Conservation (phyloP, 2,329 filamentous ascomycete species). For the Alternaria ventricosa region DNA sequence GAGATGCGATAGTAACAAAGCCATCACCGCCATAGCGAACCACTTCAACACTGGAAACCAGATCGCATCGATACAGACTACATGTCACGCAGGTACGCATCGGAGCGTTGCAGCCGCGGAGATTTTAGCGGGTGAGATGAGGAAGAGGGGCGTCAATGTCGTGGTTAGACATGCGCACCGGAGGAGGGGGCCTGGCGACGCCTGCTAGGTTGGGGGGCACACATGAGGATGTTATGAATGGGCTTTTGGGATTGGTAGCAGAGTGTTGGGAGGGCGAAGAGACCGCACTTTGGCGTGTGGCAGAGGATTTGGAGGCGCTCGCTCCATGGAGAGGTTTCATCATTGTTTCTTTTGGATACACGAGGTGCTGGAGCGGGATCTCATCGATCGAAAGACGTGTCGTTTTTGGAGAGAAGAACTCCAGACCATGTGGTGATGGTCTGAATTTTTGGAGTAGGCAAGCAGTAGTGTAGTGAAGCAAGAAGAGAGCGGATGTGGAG, state of each 20-base stretch:
- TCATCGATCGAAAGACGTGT: background rate
- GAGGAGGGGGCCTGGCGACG: constrained; percentile 9
- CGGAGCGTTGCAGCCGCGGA: constrained; percentile 28
- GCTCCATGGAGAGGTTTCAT: fast-evolving
- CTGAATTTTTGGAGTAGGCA: background rate
- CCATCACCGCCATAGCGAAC: background rate
- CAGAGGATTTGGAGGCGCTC: background rate
- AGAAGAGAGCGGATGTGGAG: background rate
- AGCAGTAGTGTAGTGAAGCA: background rate
- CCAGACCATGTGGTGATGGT: background rate
- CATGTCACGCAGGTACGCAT: constrained; percentile 23
- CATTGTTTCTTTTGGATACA: fast-evolving
- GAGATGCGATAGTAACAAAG: background rate
- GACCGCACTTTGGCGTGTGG: background rate
- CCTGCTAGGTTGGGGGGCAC: background rate
- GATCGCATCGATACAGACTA: constrained; percentile 18
- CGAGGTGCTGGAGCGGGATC: background rate
- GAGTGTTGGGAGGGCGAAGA: background rate
- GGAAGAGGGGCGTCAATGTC: constrained; percentile 10
- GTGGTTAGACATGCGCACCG: constrained; percentile 23
- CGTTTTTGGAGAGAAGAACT: too few species aligned
- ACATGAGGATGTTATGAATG: background rate
- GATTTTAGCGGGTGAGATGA: constrained; percentile 14
- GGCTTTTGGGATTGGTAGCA: background rate
- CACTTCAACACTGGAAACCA: background rate